Evolutionary conservation across 176 grass and related monocot species (phyloP).

Genomic region (Oryza australiensis): DNA sequence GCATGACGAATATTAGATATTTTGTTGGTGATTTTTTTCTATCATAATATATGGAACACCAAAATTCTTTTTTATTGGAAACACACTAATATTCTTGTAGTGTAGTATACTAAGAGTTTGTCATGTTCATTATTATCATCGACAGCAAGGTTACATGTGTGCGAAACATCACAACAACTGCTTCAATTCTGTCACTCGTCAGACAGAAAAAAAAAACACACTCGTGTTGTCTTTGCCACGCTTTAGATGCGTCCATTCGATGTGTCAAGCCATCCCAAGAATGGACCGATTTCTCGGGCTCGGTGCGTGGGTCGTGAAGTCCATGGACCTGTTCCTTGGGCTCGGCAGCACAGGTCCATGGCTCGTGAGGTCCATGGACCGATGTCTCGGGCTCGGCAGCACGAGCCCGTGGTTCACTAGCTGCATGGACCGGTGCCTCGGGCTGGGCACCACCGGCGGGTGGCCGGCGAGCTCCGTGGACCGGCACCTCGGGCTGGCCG

Average conservation of each 20-base stretch:
- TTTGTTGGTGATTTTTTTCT: too few relatives aligned
- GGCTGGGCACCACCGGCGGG: slow-evolving; percentile 9
- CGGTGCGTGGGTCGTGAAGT: slow-evolving; percentile 9
- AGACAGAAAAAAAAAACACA: neutral
- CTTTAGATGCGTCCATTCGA: neutral
- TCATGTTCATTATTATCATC: neutral
- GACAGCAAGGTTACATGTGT: neutral
- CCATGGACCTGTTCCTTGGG: slow-evolving; percentile 24
- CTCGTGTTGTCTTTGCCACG: neutral
- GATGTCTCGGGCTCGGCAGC: slow-evolving; percentile 5
- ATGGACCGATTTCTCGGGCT: slow-evolving; percentile 32
- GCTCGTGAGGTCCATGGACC: slow-evolving; percentile 15
- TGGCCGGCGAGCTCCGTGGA: slow-evolving; percentile 33
- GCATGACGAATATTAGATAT: too few relatives aligned
- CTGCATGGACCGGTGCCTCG: slow-evolving; percentile 10
- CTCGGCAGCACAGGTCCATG: neutral
- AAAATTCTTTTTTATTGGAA: too few relatives aligned
- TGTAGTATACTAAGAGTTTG: neutral
- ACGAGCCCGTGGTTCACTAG: neutral
- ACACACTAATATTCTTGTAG: too few relatives aligned
- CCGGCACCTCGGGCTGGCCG: slow-evolving; percentile 23
- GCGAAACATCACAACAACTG: neutral
- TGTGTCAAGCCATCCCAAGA: slow-evolving; percentile 36
- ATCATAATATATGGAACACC: too few relatives aligned
- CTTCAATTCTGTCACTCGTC: neutral